phyloP scores from a whole-genome alignment of 768 basidiomycete genomes.

The Austroboletus festivus region DNA sequence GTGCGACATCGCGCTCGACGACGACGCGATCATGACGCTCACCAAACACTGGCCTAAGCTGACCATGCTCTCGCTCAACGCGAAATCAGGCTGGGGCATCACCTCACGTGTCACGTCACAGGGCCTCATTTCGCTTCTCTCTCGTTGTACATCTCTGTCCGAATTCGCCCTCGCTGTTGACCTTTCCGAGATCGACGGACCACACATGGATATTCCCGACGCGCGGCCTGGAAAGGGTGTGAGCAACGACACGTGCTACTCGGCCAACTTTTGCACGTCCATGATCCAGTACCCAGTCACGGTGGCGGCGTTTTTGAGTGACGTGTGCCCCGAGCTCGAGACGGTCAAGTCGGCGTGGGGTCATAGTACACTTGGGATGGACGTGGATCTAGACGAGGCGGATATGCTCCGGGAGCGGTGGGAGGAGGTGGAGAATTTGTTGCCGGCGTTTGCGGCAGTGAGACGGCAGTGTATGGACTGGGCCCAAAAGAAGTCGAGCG shows the following conservation, averaged over 20 bases:
- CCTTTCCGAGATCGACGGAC: slow-evolving; percentile 16
- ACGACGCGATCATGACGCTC: slow-evolving; percentile 16
- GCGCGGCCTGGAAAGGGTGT: slow-evolving; percentile 11
- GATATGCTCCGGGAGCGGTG: slow-evolving; percentile 14
- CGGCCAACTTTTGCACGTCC: slow-evolving; percentile 22
- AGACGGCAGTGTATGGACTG: slow-evolving; percentile 17
- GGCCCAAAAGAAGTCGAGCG: background rate
- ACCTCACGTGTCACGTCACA: slow-evolving; percentile 16
- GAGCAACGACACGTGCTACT: slow-evolving; percentile 4
- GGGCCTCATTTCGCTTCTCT: slow-evolving; percentile 23
- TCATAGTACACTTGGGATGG: background rate
- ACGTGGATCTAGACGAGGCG: slow-evolving; percentile 8
- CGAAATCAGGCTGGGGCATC: slow-evolving; percentile 17
- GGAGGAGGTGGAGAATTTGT: slow-evolving; percentile 21
- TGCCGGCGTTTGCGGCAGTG: slow-evolving; percentile 22
- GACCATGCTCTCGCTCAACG: slow-evolving; percentile 15
- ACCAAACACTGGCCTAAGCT: slow-evolving; percentile 22
- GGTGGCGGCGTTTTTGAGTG: slow-evolving; percentile 27
- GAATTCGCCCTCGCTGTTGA: slow-evolving; percentile 21
- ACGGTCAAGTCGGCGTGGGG: slow-evolving; percentile 15
- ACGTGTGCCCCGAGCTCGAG: slow-evolving; percentile 20
- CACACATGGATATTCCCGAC: background rate
- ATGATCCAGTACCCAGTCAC: slow-evolving; percentile 14
- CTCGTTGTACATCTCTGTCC: slow-evolving; percentile 5
- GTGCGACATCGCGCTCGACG: slow-evolving; percentile 21